Base-by-base conservation (phyloP, 176 grass and related monocot genomes). In the Metroxylon sagu region DNA sequence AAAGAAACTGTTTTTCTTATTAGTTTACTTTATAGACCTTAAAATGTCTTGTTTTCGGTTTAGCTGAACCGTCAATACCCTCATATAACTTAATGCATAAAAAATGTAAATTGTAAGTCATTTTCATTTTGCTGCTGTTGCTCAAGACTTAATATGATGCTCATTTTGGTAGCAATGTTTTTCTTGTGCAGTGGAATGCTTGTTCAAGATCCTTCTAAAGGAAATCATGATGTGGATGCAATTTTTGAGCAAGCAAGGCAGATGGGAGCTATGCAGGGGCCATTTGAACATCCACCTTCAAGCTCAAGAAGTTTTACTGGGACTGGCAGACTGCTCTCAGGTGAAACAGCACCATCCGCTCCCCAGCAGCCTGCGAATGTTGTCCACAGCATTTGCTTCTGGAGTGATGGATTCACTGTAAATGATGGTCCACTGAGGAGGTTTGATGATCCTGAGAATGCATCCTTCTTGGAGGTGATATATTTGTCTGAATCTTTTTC, bases 181-280 rank as follows among this genome's bases (percentile, higher is more conserved):
- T 48, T 39, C 12, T 71, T 63, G 16, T 73, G 28, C 50, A 89
- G 93, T 74, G 93, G 93, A 21, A 98, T 92, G 93, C 67, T 88
- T 64, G 93, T 98, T 67, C 84, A 98, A 83, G 93, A 92, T 83
- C 93, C 93, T 21, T 80, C 87, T 54, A 88, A 68, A 84, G 83
- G 70, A 67, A 77, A 79, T 26, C 14, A 73, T 29, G 68, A 71
- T 26, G 59, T 79, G 48, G 84, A 88, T 39, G 67, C 78, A 25
- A 85, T 92, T 49, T 92, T 98, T 66, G 87, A 88, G 29, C 79
- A 80, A 85, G 87, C 76, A 16, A 85, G 79, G 31, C 69, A 81
- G 81, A 91, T 80, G 70, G 84, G 87, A 35, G 87, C 78, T 70
- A 23, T 78, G 21, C 79, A 74, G 51, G 76, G 61, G 19, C 76